Evolutionary conservation across 805 yeast genomes (phyloP).

Genomic region (Hanseniaspora meyeri): DNA sequence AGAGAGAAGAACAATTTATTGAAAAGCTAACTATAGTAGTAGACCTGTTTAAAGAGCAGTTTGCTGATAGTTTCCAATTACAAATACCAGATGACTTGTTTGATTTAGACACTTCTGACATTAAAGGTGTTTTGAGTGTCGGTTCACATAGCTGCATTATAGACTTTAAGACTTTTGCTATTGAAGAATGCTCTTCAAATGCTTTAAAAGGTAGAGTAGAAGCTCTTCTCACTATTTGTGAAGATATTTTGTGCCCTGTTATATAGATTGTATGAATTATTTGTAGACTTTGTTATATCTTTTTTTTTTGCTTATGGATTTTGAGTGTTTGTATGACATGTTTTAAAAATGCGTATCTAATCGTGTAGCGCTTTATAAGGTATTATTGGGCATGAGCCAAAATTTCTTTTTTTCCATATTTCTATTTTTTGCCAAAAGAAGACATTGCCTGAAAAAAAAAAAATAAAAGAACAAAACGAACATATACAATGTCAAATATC

Average conservation of each 20-base stretch:
- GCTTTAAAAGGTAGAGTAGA: slow-evolving; percentile 73
- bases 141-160: slow-evolving; percentile 67
- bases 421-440: neutral
- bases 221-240: slow-evolving; percentile 65
- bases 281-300: neutral
- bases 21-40: slow-evolving; percentile 42
- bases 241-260: slow-evolving; percentile 73
- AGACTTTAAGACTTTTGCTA: slow-evolving; percentile 50
- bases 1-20: slow-evolving; percentile 17
- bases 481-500: no score
- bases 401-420: neutral
- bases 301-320: neutral
- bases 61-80: slow-evolving; percentile 58
- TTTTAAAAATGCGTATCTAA: no score
- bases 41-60: slow-evolving; percentile 64
- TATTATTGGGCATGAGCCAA: neutral
- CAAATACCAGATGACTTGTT: slow-evolving; percentile 18
- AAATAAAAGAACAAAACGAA: neutral
- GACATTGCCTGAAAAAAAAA: neutral
- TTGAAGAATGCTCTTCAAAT: slow-evolving; percentile 54
- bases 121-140: slow-evolving; percentile 49
- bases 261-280: slow-evolving; percentile 29
- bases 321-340: no score
- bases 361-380: neutral
- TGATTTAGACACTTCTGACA: slow-evolving; percentile 23